Evolutionary conservation across 1,284 basidiomycete genomes (phyloP), one percentile per base, ranked within the genome.

Genomic region (Kwoniella shivajii): DNA sequence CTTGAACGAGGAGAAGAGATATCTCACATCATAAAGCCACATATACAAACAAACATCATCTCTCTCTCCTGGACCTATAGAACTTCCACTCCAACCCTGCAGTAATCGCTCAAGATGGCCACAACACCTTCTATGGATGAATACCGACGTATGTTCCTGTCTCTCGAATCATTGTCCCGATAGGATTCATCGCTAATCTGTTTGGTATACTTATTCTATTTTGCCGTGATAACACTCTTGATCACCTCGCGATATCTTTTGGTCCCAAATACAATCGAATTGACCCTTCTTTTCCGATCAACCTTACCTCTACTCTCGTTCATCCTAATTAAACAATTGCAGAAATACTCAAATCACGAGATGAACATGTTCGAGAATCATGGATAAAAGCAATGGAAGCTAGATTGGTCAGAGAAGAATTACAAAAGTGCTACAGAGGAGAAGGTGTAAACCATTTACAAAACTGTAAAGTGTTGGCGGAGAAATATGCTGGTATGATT

Each of bases 311-410:
- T n/a, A n/a, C 13, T 31, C 50, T 51, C n/a, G 11, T 34, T 26
- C 33, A 42, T n/a, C 39, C 20, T 41, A 13, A 14, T 22, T 27
- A 16, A 4, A n/a, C 37, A 59, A 33, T 42, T 33, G 24, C 72
- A 82, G 82, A 78, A 56, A 76, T 75, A 58, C 70, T 79, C 61
- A 73, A 74, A 50, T 83, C 84, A 64, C 88, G 90, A 48, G 92
- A 95, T 59, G 81, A 86, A 45, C 83, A 85, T 77, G 83, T 98
- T 70, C 88, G 91, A 58, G 92, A 96, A 80, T 88, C 89, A 55
- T 99, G 95, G 95, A 84, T 98, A 43, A 88, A 87, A 71, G 87
- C 89, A 26, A 96, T 98, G 92, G 92, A 98, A 79, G 86, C 88
- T 24, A 86, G 91, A 48, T 82, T 99, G 57, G 91, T 97, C 50